These are phyloP conservation scores for Hibiscus trionum DNA, from an alignment of 345 rosid genomes.

Conservation along the genomic window DNA sequence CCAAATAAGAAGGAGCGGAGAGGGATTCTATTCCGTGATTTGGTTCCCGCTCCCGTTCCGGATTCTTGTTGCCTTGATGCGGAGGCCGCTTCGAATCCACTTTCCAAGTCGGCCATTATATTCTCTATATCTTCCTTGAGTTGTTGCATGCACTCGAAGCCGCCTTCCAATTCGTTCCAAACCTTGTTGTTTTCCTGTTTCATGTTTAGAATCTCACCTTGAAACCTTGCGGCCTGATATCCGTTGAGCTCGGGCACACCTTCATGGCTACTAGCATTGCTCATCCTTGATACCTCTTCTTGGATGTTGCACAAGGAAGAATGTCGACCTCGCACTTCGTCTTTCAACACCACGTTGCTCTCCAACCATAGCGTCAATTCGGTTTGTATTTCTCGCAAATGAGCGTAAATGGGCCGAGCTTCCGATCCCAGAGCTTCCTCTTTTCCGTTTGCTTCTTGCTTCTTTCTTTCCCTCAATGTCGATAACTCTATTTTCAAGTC, in stretches of 20 bases:
- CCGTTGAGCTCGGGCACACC: slow-evolving; percentile 40
- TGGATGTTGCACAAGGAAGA: slow-evolving; percentile 53
- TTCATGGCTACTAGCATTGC: slow-evolving; percentile 16
- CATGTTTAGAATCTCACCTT: slow-evolving; percentile 86
- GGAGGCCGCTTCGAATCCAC: slow-evolving; percentile 34
- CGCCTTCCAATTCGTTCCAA: slow-evolving; percentile 43
- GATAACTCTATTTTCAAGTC: slow-evolving; percentile 57
- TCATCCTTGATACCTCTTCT: slow-evolving; percentile 47
- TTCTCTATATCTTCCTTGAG: slow-evolving; percentile 47
- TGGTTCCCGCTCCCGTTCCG: neutral
- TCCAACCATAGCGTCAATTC: slow-evolving; percentile 77
- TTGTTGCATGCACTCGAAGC: slow-evolving; percentile 40
- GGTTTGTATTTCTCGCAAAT: slow-evolving; percentile 67
- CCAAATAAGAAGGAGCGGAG: slow-evolving; percentile 82
- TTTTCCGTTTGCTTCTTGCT: slow-evolving; percentile 29
- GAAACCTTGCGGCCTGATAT: slow-evolving; percentile 74
- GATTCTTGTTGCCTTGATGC: slow-evolving; percentile 17
- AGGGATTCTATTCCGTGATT: slow-evolving; percentile 46
- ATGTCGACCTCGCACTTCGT: slow-evolving; percentile 57
- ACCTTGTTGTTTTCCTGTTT: slow-evolving; percentile 80
- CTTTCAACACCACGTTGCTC: slow-evolving; percentile 55
- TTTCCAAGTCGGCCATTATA: slow-evolving; percentile 39
- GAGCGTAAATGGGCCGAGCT: slow-evolving; percentile 58
- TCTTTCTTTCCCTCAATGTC: slow-evolving; percentile 27
- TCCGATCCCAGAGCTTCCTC: slow-evolving; percentile 29